Base-by-base conservation (phyloP, 1,284 basidiomycete genomes). In the Malassezia japonica region DNA sequence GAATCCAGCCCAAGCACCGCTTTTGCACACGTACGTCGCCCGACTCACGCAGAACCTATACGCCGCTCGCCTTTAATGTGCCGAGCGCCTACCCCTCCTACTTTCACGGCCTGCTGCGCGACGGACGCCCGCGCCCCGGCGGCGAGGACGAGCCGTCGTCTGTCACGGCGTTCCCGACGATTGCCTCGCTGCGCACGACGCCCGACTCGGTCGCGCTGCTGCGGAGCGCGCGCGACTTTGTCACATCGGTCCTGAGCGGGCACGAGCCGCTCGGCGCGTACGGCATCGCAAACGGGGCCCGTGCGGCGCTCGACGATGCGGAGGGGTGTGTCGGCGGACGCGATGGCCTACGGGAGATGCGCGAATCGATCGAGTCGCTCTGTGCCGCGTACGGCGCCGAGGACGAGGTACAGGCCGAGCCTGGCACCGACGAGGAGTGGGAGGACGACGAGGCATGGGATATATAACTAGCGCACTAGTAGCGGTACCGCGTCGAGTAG, bases 401-500 rank as follows among this genome's bases (percentile, higher is more conserved):
- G 5, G 59, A 44, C 10, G 44, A 21, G 1, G 18, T 18, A 4
- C 50, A 39, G 5, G 54, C 23, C 4, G 54, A 55, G 32, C 63
- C 55, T 10, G 50, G 49, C 21, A 61, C 56, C 9, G 50, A 59
- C 5, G 58, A 53, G 13, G 61, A 61, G 29, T 58, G 44, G 32
- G 67, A 62, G 34, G 65, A 64, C 32, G 63, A 65, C 37, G 61
- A 59, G n/a, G 57, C 53, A 18, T 51, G 60, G 16, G 62, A 61
- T 35, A 16, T 32, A 33, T 44, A 32, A 31, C 24, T 29, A 31
- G 13, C 28, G 28, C 8, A 59, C 52, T 47, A 67, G 55, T 67
- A 67, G 49, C 59, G 49, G 23, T 62, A 61, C 31, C 64, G 55
- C 12, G 64, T 67, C 46, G 64, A 67, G 32, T 67, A 67, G 52